Evolutionary conservation across 352 stramenopile species (phyloP).

Genomic region (Pythium brassicae): DNA sequence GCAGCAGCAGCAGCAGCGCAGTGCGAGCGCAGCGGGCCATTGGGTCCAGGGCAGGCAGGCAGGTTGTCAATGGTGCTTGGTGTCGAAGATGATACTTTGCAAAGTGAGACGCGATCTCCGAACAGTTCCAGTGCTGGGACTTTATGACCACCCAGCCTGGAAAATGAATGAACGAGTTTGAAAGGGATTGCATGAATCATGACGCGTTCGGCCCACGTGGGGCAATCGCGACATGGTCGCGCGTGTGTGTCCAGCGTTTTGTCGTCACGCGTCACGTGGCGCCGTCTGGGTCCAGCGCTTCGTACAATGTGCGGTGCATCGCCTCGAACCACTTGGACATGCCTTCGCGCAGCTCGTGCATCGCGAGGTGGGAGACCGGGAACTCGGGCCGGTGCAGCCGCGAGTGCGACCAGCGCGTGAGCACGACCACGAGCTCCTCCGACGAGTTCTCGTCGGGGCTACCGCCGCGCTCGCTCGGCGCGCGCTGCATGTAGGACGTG

Average conservation of each 20-base stretch:
- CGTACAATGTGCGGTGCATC: slow-evolving; percentile 3
- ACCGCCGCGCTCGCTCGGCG: slow-evolving; percentile 12
- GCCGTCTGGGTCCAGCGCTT: not conserved
- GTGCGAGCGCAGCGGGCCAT: not conserved
- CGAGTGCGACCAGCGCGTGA: slow-evolving; percentile 40
- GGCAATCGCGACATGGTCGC: too few species aligned
- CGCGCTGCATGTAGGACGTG: slow-evolving; percentile 12
- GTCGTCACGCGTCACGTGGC: too few species aligned
- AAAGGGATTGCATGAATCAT: too few species aligned
- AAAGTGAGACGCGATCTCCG: not conserved
- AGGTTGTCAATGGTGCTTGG: not conserved
- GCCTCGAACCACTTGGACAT: slow-evolving; percentile 7
- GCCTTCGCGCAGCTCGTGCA: slow-evolving; percentile 3
- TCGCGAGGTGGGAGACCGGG: slow-evolving; percentile 6
- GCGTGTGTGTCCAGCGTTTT: too few species aligned
- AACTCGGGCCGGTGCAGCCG: slow-evolving; percentile 28
- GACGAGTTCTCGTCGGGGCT: not conserved
- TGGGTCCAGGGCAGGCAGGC: not conserved
- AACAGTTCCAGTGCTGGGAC: too few species aligned
- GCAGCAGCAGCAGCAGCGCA: not conserved
- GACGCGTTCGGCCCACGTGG: too few species aligned
- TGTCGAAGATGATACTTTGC: not conserved
- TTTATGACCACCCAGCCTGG: too few species aligned
- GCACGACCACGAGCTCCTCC: slow-evolving; percentile 32
- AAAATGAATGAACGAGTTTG: too few species aligned